Evolutionary conservation across 1,284 basidiomycete genomes (phyloP).

Genomic region (Grifola frondosa): DNA sequence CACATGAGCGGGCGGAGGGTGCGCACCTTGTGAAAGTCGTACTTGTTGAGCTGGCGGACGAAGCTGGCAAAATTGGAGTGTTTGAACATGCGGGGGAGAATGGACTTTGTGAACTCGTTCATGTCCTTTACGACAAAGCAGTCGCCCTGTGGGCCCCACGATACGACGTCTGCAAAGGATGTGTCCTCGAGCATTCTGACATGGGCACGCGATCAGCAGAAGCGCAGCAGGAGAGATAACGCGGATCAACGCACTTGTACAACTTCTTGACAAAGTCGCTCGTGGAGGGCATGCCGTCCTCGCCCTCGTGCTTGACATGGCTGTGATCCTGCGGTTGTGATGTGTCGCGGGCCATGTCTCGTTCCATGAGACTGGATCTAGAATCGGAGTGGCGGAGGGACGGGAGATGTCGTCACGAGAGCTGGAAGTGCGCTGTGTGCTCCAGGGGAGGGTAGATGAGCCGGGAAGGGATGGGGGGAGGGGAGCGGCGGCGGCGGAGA

Average conservation of each 20-base stretch:
- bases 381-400: constrained; percentile 27
- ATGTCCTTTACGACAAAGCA: constrained; percentile 98
- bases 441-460: constrained; percentile 32
- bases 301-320: constrained; percentile 35
- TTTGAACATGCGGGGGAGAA: constrained; percentile 93
- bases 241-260: constrained; percentile 87
- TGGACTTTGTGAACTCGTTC: constrained; percentile 95
- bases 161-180: constrained; percentile 73
- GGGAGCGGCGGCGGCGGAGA: constrained; percentile 30
- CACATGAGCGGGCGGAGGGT: constrained; percentile 1
- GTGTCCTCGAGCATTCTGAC: constrained; percentile 85
- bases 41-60: constrained; percentile 96
- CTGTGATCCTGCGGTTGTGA: constrained; percentile 20
- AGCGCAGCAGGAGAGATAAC: constrained; percentile 19
- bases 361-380: constrained; percentile 26
- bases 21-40: constrained; percentile 93
- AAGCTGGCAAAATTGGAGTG: constrained; percentile 97
- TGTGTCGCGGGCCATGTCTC: constrained; percentile 24
- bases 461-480: constrained; percentile 29
- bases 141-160: constrained; percentile 85
- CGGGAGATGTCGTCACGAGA: constrained; percentile 36
- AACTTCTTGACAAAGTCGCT: constrained; percentile 96
- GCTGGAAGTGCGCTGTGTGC: constrained; percentile 32
- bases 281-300: constrained; percentile 71
- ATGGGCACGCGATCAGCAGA: constrained; percentile 9